A percentile compares a stretch with the other conserved stretches of the same genome.
Evolutionary conservation across 805 yeast species (phyloP).

Genomic region (Pichia sporocuriosa): DNA sequence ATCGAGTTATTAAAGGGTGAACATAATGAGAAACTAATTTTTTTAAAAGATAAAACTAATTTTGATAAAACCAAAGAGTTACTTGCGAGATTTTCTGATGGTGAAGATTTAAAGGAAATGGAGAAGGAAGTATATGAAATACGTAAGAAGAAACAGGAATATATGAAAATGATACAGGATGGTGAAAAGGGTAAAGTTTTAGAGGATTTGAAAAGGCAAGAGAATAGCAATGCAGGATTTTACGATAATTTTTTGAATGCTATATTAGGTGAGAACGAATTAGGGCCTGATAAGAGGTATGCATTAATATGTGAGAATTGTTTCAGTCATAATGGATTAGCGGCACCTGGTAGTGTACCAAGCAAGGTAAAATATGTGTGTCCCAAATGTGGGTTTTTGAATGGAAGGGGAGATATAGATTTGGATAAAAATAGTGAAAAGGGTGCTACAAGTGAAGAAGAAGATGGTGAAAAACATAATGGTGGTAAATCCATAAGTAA

Average conservation of each 20-base stretch:
- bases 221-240: constrained; percentile 12
- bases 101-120: constrained; percentile 38
- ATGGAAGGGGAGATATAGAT: constrained; percentile 19
- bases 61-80: constrained; percentile 72
- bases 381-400: constrained; percentile 51
- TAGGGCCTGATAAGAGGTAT: constrained; percentile 50
- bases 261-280: constrained; percentile 58
- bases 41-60: constrained; percentile 48
- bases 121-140: constrained; percentile 39
- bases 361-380: constrained; percentile 49
- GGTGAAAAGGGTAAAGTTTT: constrained; percentile 20
- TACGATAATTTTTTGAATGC: constrained; percentile 35
- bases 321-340: constrained; percentile 68
- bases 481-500: no score
- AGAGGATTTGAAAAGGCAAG: constrained; percentile 12
- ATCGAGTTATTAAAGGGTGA: constrained; percentile 26
- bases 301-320: constrained; percentile 72
- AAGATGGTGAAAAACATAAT: background rate
- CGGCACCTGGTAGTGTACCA: constrained; percentile 61
- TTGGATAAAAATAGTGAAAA: background rate
- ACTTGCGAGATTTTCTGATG: constrained; percentile 52
- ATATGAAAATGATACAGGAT: constrained; percentile 29
- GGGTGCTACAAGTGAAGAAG: background rate
- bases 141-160: constrained; percentile 33
- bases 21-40: constrained; percentile 32